A percentile compares a stretch with the other conserved stretches of the same genome.
Conservation (phyloP, 257 asterid genomes). For the Nicotiana knightiana region DNA sequence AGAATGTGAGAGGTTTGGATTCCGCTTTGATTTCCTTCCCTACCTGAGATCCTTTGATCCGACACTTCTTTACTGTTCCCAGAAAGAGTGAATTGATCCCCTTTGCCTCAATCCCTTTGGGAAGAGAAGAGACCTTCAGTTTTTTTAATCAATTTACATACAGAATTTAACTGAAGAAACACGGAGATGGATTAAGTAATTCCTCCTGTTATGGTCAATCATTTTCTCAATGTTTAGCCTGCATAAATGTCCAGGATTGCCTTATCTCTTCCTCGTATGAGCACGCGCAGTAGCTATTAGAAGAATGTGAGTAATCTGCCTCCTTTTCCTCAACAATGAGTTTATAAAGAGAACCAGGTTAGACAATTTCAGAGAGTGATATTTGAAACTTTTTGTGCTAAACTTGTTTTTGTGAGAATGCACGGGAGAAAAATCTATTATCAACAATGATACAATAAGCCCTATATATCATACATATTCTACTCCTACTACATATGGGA, state of each 20-base stretch:
- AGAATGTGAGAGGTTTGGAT: neutral
- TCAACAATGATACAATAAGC: too few relatives aligned
- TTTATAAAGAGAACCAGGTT: neutral
- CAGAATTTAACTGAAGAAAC: neutral
- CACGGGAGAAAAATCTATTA: too few relatives aligned
- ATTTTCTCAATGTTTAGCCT: neutral
- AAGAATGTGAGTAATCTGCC: neutral
- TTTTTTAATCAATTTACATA: neutral
- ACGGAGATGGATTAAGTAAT: neutral
- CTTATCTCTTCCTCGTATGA: neutral
- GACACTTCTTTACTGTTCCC: neutral
- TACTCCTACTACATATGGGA: too few relatives aligned
- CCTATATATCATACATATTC: too few relatives aligned
- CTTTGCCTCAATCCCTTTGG: neutral
- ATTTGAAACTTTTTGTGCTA: neutral
- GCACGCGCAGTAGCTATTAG: neutral
- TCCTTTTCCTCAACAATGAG: neutral
- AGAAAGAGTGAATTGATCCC: neutral
- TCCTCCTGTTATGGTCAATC: neutral
- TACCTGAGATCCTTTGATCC: neutral
- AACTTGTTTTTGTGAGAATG: neutral
- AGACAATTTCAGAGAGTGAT: neutral
- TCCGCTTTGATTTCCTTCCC: neutral
- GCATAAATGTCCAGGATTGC: neutral
- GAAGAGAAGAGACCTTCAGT: neutral